Percentiles rank a stretch among this genome's conserved stretches.
Conservation (phyloP, 2,329 filamentous ascomycete species). For the Graphiopsis chlorocephala region DNA sequence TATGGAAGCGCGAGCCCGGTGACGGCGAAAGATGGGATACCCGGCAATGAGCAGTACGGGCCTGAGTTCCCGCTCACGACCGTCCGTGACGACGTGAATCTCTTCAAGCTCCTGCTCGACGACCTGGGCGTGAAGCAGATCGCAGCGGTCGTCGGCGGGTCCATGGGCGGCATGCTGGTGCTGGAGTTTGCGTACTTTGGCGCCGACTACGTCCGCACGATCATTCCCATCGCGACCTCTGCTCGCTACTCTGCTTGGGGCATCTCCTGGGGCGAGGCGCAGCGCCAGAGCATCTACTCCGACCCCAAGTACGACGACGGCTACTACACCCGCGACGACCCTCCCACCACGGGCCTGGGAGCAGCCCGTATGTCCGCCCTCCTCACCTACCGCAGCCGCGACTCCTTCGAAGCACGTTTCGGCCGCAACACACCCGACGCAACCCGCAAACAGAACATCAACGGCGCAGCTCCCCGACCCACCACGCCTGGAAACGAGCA, state of each 20-base stretch:
- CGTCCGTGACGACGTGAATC: constrained; percentile 87
- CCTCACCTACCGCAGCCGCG: constrained; percentile 90
- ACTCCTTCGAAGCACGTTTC: constrained; percentile 95
- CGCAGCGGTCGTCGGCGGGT: constrained; percentile 76
- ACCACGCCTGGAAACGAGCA: constrained; percentile 43
- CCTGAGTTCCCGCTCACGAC: constrained; percentile 96
- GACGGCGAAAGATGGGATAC: constrained; percentile 80
- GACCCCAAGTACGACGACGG: constrained; percentile 98
- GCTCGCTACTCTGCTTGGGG: constrained; percentile 85
- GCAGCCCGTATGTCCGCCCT: constrained; percentile 96
- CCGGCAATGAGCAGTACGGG: constrained; percentile 73
- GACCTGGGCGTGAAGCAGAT: constrained; percentile 76
- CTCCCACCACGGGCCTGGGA: constrained; percentile 80
- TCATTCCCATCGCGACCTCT: constrained; percentile 82
- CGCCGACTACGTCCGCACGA: constrained; percentile 74
- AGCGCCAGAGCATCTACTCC: constrained; percentile 91
- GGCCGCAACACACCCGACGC: constrained; percentile 89
- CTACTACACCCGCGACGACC: constrained; percentile 85
- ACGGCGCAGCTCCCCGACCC: constrained; percentile 56
- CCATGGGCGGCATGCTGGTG: constrained; percentile 87
- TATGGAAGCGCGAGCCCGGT: constrained; percentile 87
- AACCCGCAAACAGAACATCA: constrained; percentile 78
- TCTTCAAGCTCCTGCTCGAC: constrained; percentile 77
- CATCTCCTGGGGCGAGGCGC: constrained; percentile 86
- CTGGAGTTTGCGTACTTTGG: constrained; percentile 90